These are phyloP conservation scores for Coix lacrymajobi DNA, from an alignment of 176 grass and related monocot species.

Conservation along the genomic window DNA sequence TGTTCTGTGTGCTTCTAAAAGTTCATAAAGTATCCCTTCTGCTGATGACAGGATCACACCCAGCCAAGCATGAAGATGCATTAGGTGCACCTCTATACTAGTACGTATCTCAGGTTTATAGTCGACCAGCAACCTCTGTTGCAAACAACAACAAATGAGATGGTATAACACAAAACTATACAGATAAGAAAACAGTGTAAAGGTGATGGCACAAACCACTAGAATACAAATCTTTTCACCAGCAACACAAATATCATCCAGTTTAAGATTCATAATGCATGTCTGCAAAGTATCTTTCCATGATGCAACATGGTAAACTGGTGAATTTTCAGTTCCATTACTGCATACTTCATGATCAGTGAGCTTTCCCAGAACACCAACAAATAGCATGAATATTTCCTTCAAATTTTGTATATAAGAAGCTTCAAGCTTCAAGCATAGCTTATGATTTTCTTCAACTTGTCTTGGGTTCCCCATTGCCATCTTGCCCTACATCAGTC, in stretches of 20 bases:
- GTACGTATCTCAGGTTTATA: slow-evolving; percentile 50
- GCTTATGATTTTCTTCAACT: slow-evolving; percentile 13
- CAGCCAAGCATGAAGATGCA: slow-evolving; percentile 58
- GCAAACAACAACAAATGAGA: slow-evolving; percentile 23
- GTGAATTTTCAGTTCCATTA: slow-evolving; percentile 34
- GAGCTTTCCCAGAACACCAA: slow-evolving; percentile 41
- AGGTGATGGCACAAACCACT: slow-evolving; percentile 48
- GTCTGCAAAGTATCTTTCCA: slow-evolving; percentile 79
- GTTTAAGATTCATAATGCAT: slow-evolving; percentile 49
- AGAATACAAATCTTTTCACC: slow-evolving; percentile 40
- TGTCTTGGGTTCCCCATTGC: slow-evolving; percentile 21
- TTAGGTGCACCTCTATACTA: slow-evolving; percentile 52
- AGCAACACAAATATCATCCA: slow-evolving; percentile 52
- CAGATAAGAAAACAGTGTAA: slow-evolving; percentile 1
- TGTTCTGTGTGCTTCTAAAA: slow-evolving; percentile 65
- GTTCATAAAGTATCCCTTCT: slow-evolving; percentile 83
- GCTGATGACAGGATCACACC: slow-evolving; percentile 47
- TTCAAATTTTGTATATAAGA: slow-evolving; percentile 43
- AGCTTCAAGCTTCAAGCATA: slow-evolving; percentile 36
- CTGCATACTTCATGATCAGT: slow-evolving; percentile 20
- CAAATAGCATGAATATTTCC: slow-evolving; percentile 35
- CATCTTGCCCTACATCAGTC: slow-evolving; percentile 46
- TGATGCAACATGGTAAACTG: slow-evolving; percentile 46
- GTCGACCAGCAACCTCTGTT: slow-evolving; percentile 30
- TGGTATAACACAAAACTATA: not conserved